Evolutionary conservation across 2,329 filamentous ascomycete genomes (phyloP).

Genomic region (Erysiphe pulchra): DNA sequence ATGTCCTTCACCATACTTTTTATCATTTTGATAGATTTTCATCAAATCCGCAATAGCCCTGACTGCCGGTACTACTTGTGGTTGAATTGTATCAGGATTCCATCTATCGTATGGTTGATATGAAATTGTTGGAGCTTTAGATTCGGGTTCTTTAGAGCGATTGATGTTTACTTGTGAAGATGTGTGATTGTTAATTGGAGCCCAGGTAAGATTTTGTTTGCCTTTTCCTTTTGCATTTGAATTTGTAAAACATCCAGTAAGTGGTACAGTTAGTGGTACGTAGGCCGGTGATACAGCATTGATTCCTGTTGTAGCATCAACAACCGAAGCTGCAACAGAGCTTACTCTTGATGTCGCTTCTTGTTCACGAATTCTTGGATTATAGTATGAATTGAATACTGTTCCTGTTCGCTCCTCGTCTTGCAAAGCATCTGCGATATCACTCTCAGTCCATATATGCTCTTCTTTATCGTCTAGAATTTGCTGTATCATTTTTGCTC

Average conservation of each 20-base stretch:
- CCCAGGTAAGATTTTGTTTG: background rate
- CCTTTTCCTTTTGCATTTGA: background rate
- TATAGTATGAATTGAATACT: background rate
- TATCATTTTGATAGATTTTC: too few relatives aligned
- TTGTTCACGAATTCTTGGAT: background rate
- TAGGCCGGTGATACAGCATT: background rate
- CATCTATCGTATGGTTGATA: background rate
- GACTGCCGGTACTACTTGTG: background rate
- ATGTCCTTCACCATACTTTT: too few relatives aligned
- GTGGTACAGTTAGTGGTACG: background rate
- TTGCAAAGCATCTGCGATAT: background rate
- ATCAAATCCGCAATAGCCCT: background rate
- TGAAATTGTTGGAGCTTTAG: background rate
- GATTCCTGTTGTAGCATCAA: background rate
- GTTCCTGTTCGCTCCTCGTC: background rate
- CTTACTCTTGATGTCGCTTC: background rate
- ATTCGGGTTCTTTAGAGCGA: background rate
- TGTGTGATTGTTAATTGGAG: background rate
- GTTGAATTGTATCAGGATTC: background rate
- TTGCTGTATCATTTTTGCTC: background rate
- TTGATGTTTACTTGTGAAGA: background rate
- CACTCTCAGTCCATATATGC: background rate
- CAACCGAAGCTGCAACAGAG: background rate
- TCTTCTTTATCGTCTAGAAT: background rate
- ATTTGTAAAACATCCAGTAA: background rate